Evolutionary conservation across 495 filamentous ascomycete species (phyloP).

Genomic region (Neurospora sp.): DNA sequence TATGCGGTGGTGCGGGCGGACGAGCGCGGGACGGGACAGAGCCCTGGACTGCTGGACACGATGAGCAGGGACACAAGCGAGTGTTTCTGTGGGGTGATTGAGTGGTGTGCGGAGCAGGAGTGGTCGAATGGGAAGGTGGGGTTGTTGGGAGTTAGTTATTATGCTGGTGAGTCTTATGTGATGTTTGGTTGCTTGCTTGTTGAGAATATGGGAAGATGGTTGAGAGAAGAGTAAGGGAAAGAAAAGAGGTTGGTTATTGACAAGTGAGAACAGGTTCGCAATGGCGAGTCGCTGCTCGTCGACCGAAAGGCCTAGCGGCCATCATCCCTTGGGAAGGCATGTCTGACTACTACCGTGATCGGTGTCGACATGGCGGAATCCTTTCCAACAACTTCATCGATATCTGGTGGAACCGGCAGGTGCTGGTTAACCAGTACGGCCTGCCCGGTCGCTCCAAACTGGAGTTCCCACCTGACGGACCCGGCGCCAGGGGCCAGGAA

Average conservation of each 20-base stretch:
- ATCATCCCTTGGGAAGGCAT: slow-evolving; percentile 64
- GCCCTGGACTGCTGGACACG: slow-evolving; percentile 47
- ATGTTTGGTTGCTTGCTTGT: too few relatives aligned
- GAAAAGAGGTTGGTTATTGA: not conserved
- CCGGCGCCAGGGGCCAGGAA: slow-evolving; percentile 31
- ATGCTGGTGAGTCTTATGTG: slow-evolving; percentile 30
- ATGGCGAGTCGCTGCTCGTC: slow-evolving; percentile 53
- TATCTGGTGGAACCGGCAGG: slow-evolving; percentile 59
- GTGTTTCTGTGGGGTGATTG: slow-evolving; percentile 51
- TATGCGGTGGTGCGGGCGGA: slow-evolving; percentile 53
- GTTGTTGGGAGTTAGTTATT: slow-evolving; percentile 52
- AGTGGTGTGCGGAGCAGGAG: slow-evolving; percentile 50
- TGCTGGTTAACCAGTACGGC: slow-evolving; percentile 56
- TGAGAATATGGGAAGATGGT: not conserved
- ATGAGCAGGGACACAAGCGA: slow-evolving; percentile 50
- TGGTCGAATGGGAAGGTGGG: slow-evolving; percentile 56
- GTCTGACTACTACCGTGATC: slow-evolving; percentile 56
- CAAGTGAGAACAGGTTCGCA: slow-evolving; percentile 23
- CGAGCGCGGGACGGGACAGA: slow-evolving; percentile 49
- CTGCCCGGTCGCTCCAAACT: slow-evolving; percentile 16
- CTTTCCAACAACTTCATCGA: slow-evolving; percentile 51
- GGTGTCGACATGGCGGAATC: slow-evolving; percentile 56
- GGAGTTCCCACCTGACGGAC: slow-evolving; percentile 23
- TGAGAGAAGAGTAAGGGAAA: not conserved
- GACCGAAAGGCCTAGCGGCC: slow-evolving; percentile 46